phyloP scores from a whole-genome alignment of 495 filamentous ascomycete genomes.

The Penicillium alfredii region DNA sequence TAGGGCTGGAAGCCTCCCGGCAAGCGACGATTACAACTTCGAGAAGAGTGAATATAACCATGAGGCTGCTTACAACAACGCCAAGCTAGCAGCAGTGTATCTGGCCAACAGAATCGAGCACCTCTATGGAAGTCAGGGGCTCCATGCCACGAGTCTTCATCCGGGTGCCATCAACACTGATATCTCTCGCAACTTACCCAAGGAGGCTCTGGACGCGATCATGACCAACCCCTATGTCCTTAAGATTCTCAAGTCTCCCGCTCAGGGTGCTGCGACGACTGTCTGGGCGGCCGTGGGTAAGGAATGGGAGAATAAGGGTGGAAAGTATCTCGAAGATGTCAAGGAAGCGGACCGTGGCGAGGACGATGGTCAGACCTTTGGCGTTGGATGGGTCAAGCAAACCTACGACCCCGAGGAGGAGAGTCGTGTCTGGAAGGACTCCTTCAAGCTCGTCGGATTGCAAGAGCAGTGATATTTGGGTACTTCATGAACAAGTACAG shows the following conservation, averaged over 20 bases:
- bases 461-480: no score
- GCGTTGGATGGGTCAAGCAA: slow-evolving; percentile 25
- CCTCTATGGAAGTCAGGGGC: slow-evolving; percentile 28
- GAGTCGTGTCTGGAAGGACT: slow-evolving; percentile 35
- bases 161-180: slow-evolving; percentile 30
- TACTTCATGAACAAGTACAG: no score
- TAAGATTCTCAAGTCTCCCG: slow-evolving; percentile 26
- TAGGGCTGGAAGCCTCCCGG: slow-evolving; percentile 12
- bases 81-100: slow-evolving; percentile 33
- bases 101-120: slow-evolving; percentile 38
- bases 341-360: slow-evolving; percentile 13
- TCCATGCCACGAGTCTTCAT: slow-evolving; percentile 33
- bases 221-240: slow-evolving; percentile 15
- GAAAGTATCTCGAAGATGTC: slow-evolving; percentile 39
- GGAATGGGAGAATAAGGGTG: slow-evolving; percentile 32
- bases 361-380: slow-evolving; percentile 8
- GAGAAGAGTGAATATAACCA: slow-evolving; percentile 25
- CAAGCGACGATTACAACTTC: slow-evolving; percentile 21
- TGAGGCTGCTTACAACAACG: slow-evolving; percentile 24
- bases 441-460: slow-evolving; percentile 28
- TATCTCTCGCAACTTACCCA: slow-evolving; percentile 9
- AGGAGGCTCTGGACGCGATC: slow-evolving; percentile 10
- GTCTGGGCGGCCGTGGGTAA: slow-evolving; percentile 36
- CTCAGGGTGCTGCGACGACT: slow-evolving; percentile 36
- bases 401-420: slow-evolving; percentile 32